Conservation (phyloP, 108 stramenopile species). For the Cyclostephanos invisitatus region DNA sequence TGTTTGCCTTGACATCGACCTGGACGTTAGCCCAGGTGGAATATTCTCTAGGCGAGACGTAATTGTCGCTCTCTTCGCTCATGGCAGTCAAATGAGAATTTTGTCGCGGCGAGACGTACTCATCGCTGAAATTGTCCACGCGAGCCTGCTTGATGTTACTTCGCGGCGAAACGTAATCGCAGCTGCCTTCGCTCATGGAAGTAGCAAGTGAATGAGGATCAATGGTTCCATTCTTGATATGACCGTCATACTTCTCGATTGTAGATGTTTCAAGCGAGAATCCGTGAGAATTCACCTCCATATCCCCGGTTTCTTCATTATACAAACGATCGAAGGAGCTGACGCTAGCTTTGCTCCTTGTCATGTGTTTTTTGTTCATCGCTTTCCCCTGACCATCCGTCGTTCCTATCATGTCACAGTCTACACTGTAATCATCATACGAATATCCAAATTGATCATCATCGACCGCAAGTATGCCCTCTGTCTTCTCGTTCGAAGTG, state of each 20-base stretch:
- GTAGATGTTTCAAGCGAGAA: background rate
- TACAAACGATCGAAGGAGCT: slow-evolving; percentile 31
- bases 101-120: background rate
- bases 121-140: background rate
- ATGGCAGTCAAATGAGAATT: background rate
- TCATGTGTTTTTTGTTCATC: background rate
- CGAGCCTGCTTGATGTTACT: background rate
- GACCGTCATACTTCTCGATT: slow-evolving; percentile 10
- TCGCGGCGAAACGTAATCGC: background rate
- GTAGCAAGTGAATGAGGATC: no score
- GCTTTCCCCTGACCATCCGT: background rate
- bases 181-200: background rate
- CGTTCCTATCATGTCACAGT: slow-evolving; percentile 5
- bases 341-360: slow-evolving; percentile 4
- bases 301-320: slow-evolving; percentile 15
- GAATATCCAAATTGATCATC: slow-evolving; percentile 1
- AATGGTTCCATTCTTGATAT: background rate
- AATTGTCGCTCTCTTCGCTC: background rate
- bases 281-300: slow-evolving; percentile 6
- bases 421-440: slow-evolving; percentile 8
- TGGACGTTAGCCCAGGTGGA: slow-evolving; percentile 3
- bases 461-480: background rate
- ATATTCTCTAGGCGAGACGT: background rate
- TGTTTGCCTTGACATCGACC: slow-evolving; percentile 8
- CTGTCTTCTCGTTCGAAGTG: background rate